Evolutionary conservation across 2,329 filamentous ascomycete genomes (phyloP), one percentile per base, ranked within the genome.

Genomic region (Stagonosporopsis cucurbitacearum): DNA sequence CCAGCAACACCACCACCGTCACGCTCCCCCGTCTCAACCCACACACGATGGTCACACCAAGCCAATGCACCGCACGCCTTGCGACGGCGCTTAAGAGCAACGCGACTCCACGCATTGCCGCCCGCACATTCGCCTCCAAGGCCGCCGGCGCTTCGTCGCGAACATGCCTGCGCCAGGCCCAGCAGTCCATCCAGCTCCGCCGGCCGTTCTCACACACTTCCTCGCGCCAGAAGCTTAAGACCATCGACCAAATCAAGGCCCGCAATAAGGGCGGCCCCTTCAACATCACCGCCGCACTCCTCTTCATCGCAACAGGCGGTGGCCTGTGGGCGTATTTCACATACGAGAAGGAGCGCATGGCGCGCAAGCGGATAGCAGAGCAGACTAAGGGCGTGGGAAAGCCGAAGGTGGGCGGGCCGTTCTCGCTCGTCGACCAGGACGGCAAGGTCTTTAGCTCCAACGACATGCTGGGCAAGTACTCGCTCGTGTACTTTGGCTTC

Each of bases 401-500:
- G 73, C 95, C 95, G 30, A 96, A 96, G 80, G 93, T 99, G 49
- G 95, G 95, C 51, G 95, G 95, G 0, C 81, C 87, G 0, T 98
- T 99, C 75, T 82, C 87, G 61, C 80, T 99, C 66, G 79, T 89
- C 35, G 92, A 98, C 78, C 88, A 96, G 68, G 80, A 96, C 60
- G 92, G 92, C 45, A 85, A 87, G 52, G 81, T 82, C 33, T 93
- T 96, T 66, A 90, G 89, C 2, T 89, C 89, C 67, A 84, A 88
- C 72, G 87, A 94, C 75, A 83, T 98, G 81, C 90, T 89, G 81
- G 95, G 95, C 50, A 91, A 90, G 76, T 95, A 96, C 79, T 84
- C 86, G 51, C 77, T 96, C 78, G 90, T 98, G 33, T 99, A 99
- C 80, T 99, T 99, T 75, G 95, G 95, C 70, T 99, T 99, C 83